Evolutionary conservation across 495 filamentous ascomycete genomes (phyloP).

Genomic region (Delitschia confertaspora): DNA sequence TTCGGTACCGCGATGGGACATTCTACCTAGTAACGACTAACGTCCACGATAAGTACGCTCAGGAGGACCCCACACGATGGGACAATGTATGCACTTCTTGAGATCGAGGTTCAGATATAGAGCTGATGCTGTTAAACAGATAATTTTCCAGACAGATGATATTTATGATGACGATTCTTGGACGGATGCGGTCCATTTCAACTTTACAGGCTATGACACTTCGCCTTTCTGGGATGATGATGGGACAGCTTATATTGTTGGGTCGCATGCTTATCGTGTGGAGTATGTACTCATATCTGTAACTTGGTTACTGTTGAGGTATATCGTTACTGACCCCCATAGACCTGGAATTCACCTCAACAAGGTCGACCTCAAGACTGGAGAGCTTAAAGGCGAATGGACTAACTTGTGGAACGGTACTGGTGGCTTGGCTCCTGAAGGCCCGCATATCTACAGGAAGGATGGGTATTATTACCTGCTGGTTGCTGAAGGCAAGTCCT

Average conservation of each 20-base stretch:
- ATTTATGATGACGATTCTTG: slow-evolving; percentile 27
- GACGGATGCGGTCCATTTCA: slow-evolving; percentile 37
- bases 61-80: slow-evolving; percentile 12
- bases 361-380: slow-evolving; percentile 41
- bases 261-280: slow-evolving; percentile 22
- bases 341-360: slow-evolving; percentile 34
- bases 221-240: slow-evolving; percentile 45
- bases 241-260: slow-evolving; percentile 41
- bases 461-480: slow-evolving; percentile 61
- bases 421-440: slow-evolving; percentile 48
- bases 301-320: neutral
- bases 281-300: slow-evolving; percentile 4
- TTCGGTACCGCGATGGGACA: slow-evolving; percentile 25
- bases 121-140: slow-evolving; percentile 5
- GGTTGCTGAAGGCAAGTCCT: slow-evolving; percentile 49
- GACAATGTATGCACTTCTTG: slow-evolving; percentile 15
- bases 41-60: slow-evolving; percentile 19
- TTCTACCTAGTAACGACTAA: slow-evolving; percentile 31
- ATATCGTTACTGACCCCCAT: slow-evolving; percentile 22
- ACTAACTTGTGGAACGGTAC: slow-evolving; percentile 49
- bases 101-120: too few species aligned
- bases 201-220: slow-evolving; percentile 35
- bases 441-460: slow-evolving; percentile 57
- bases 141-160: slow-evolving; percentile 22
- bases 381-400: slow-evolving; percentile 31